phyloP scores from a whole-genome alignment of 176 grass and related monocot species.

The Triticum turgidum region DNA sequence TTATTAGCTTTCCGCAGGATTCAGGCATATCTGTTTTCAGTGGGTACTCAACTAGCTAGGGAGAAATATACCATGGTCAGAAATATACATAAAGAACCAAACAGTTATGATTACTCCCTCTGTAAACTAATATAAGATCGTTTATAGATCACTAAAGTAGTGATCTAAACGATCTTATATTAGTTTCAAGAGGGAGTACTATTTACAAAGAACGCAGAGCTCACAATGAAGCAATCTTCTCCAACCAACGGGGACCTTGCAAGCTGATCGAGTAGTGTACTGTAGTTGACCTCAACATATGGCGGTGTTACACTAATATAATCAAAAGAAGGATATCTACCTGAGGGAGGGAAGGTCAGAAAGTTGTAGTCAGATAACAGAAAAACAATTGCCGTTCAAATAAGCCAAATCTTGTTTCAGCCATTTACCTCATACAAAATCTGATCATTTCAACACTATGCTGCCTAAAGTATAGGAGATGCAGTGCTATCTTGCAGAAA shows the following conservation, averaged over 20 bases:
- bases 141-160: too few species aligned
- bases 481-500: constrained; percentile 1
- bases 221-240: constrained; percentile 93
- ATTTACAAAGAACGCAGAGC: constrained; percentile 29
- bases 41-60: constrained; percentile 88
- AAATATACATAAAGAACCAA: constrained; percentile 21
- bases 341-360: constrained; percentile 23
- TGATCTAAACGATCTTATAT: too few species aligned
- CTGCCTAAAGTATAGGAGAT: constrained; percentile 12
- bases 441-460: not conserved
- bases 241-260: constrained; percentile 80
- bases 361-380: not conserved
- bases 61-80: constrained; percentile 32
- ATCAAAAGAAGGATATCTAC: constrained; percentile 68
- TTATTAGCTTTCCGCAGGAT: constrained; percentile 74
- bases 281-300: constrained; percentile 78
- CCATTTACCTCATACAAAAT: not conserved
- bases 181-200: too few species aligned
- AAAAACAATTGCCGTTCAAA: not conserved
- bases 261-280: constrained; percentile 69
- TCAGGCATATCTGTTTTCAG: constrained; percentile 76
- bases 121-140: too few species aligned
- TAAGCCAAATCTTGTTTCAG: not conserved
- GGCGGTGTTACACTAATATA: constrained; percentile 95
- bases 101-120: not conserved